Evolutionary conservation across 2,329 filamentous ascomycete genomes (phyloP).

Genomic region (Verticillium albo-atrum): DNA sequence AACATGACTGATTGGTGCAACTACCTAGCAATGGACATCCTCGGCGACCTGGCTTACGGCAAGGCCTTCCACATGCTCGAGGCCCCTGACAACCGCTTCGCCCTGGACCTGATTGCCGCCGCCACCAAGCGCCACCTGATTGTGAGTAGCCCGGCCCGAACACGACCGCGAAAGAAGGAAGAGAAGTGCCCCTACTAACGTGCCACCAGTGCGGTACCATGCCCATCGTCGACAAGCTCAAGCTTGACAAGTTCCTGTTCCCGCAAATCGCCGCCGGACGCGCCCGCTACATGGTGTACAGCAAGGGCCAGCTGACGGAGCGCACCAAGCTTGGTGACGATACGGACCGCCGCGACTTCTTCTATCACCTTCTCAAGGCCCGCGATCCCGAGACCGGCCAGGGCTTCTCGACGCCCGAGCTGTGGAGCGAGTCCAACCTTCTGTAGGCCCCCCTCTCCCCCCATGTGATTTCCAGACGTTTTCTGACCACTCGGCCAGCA

Average conservation of each 20-base stretch:
- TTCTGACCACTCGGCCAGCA: slow-evolving; percentile 24
- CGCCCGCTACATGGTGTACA: slow-evolving; percentile 68
- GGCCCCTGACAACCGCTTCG: slow-evolving; percentile 57
- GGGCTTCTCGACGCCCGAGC: slow-evolving; percentile 60
- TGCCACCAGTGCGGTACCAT: slow-evolving; percentile 60
- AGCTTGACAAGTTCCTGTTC: slow-evolving; percentile 65
- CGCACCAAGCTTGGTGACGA: slow-evolving; percentile 62
- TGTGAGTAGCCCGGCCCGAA: slow-evolving; percentile 36
- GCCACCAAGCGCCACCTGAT: slow-evolving; percentile 66
- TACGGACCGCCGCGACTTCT: slow-evolving; percentile 68
- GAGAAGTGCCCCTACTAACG: slow-evolving; percentile 11
- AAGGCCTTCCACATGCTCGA: slow-evolving; percentile 61
- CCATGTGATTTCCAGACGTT: slow-evolving; percentile 13
- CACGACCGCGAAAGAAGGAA: too few species aligned
- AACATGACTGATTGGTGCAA: slow-evolving; percentile 62
- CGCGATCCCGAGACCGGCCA: slow-evolving; percentile 67
- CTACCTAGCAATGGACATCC: slow-evolving; percentile 59
- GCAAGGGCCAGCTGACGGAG: slow-evolving; percentile 61
- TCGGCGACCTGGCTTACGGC: slow-evolving; percentile 57
- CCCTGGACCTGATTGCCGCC: slow-evolving; percentile 61
- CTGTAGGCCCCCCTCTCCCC: slow-evolving; percentile 37
- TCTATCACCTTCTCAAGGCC: slow-evolving; percentile 69
- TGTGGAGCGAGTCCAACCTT: slow-evolving; percentile 68
- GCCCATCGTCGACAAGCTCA: slow-evolving; percentile 62
- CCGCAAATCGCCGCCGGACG: slow-evolving; percentile 61